Evolutionary conservation across 2,329 filamentous ascomycete species (phyloP).

Genomic region (Cyclaneusma minus): DNA sequence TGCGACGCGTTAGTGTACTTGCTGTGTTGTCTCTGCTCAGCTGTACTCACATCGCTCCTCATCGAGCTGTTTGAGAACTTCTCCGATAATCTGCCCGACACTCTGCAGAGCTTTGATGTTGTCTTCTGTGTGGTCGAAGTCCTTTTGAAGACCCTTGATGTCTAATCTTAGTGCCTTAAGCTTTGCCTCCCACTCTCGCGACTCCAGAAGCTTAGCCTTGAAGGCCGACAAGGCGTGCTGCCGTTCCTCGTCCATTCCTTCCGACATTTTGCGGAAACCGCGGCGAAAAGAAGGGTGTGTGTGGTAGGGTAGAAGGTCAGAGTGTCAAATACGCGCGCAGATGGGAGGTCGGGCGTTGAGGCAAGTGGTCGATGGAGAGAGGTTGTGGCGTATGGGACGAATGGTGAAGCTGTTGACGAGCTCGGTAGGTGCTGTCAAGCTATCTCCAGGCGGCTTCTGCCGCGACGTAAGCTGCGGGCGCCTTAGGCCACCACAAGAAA

Average conservation of each 20-base stretch:
- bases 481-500: too few relatives aligned
- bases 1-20: conserved; percentile 8
- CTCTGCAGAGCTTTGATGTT: conserved; percentile 99
- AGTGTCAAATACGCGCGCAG: too few relatives aligned
- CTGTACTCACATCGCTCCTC: conserved; percentile 79
- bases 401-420: too few relatives aligned
- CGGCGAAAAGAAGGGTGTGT: too few relatives aligned
- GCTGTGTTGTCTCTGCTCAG: background rate
- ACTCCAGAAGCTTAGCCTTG: conserved; percentile 75
- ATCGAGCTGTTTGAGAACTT: conserved; percentile 96
- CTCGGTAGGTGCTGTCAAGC: too few relatives aligned
- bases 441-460: too few relatives aligned
- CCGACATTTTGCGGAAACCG: conserved; percentile 3
- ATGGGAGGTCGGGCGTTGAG: too few relatives aligned
- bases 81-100: conserved; percentile 97
- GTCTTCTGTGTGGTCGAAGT: conserved; percentile 94
- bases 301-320: too few relatives aligned
- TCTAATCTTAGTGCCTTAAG: conserved; percentile 86
- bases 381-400: too few relatives aligned
- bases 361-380: too few relatives aligned
- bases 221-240: conserved; percentile 61
- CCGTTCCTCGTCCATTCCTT: conserved; percentile 31
- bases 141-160: conserved; percentile 87
- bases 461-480: too few relatives aligned
- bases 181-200: conserved; percentile 97